phyloP scores from a whole-genome alignment of 768 basidiomycete species.

The Mycena floridula region DNA sequence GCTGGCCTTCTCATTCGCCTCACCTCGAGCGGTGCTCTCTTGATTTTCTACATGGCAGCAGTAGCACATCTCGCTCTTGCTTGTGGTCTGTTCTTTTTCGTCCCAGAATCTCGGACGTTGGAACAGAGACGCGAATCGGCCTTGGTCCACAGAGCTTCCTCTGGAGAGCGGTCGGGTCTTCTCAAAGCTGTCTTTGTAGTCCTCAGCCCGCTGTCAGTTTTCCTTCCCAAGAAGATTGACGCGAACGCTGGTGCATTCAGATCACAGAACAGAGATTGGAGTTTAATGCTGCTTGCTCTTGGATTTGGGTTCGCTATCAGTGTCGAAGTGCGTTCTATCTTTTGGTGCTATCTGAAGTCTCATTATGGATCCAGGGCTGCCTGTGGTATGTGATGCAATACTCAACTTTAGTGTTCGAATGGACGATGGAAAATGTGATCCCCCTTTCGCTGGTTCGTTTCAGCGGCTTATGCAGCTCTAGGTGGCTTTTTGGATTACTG shows the following conservation, averaged over 20 bases:
- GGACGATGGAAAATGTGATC: constrained; percentile 59
- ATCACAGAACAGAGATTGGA: constrained; percentile 57
- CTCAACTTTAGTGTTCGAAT: constrained; percentile 51
- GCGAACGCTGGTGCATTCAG: constrained; percentile 43
- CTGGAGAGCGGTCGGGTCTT: constrained; percentile 14
- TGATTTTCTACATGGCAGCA: constrained; percentile 67
- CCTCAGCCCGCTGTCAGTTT: constrained; percentile 64
- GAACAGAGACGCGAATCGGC: constrained; percentile 37
- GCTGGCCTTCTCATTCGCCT: constrained; percentile 55
- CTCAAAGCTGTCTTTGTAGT: constrained; percentile 50
- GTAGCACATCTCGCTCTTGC: constrained; percentile 44
- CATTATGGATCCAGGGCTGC: constrained; percentile 53
- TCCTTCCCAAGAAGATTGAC: constrained; percentile 38
- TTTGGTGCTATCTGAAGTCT: background rate
- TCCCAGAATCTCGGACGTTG: constrained; percentile 75
- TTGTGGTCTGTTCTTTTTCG: constrained; percentile 43
- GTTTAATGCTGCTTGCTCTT: constrained; percentile 47
- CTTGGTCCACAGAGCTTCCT: constrained; percentile 23
- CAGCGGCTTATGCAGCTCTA: constrained; percentile 20
- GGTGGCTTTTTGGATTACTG: constrained; percentile 71
- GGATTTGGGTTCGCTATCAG: constrained; percentile 44
- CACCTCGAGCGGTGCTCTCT: constrained; percentile 48
- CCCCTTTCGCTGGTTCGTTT: background rate
- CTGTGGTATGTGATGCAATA: constrained; percentile 60
- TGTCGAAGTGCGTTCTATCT: constrained; percentile 32